Evolutionary conservation across 148 eudicot species (phyloP).

Genomic region (Vaccinium corymbosum): DNA sequence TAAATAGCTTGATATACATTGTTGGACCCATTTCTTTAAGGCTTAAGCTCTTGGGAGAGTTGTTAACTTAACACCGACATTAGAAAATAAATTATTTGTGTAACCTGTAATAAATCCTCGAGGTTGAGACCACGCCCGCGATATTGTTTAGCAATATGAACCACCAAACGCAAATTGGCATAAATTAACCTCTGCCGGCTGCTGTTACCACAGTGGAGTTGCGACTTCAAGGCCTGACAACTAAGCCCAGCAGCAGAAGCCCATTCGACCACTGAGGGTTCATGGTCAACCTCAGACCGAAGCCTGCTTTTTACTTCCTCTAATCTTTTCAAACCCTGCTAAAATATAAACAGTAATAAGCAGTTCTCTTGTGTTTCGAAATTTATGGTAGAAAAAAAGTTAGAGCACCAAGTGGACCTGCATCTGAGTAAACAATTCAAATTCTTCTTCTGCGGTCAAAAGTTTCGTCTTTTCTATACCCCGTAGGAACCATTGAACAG

Average conservation of each 20-base stretch:
- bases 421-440: conserved; percentile 53
- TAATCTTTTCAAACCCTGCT: conserved; percentile 62
- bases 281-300: conserved; percentile 68
- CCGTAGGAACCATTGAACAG: conserved; percentile 65
- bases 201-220: conserved; percentile 47
- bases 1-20: no score
- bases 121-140: conserved; percentile 76
- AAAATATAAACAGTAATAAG: conserved; percentile 8
- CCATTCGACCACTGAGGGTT: conserved; percentile 89
- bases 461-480: conserved; percentile 68
- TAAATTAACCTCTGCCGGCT: conserved; percentile 70
- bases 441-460: conserved; percentile 70
- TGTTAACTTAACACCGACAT: not conserved
- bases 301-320: conserved; percentile 60
- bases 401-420: conserved; percentile 42
- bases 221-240: conserved; percentile 49
- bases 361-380: conserved; percentile 2
- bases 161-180: conserved; percentile 91
- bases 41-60: no score
- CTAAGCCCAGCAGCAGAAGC: conserved; percentile 69
- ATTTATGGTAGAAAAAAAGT: not conserved
- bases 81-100: not conserved
- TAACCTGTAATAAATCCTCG: conserved; percentile 88
- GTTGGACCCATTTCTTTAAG: no score
- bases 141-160: conserved; percentile 87